Conservation (phyloP, 352 stramenopile genomes). For the Phytophthora pseudosyringae region DNA sequence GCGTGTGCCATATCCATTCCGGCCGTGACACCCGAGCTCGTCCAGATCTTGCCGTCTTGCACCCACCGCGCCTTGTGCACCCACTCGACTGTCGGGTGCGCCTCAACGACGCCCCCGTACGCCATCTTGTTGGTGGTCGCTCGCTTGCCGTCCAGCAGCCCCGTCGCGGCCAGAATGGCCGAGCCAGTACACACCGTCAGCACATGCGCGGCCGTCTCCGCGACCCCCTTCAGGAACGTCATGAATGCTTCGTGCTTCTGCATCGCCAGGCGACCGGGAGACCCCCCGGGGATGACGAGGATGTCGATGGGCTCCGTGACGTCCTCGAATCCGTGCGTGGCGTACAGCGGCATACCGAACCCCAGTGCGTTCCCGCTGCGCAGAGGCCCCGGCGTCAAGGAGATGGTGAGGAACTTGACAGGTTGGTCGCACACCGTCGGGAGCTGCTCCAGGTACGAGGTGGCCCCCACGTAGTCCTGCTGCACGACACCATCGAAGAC, state of each 20-base stretch:
- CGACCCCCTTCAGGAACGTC: conserved; percentile 40
- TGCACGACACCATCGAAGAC: conserved; percentile 65
- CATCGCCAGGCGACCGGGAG: conserved; percentile 33
- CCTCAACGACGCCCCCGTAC: conserved; percentile 42
- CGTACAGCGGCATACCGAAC: conserved; percentile 48
- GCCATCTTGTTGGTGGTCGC: conserved; percentile 76
- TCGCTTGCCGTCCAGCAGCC: conserved; percentile 47
- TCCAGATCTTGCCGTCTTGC: conserved; percentile 62
- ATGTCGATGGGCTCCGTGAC: conserved; percentile 47
- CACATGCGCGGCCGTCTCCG: conserved; percentile 43
- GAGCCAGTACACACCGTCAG: conserved; percentile 67
- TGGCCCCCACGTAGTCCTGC: conserved; percentile 67
- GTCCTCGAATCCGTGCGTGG: conserved; percentile 38
- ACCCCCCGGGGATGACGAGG: conserved; percentile 50
- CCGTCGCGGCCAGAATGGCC: conserved; percentile 48
- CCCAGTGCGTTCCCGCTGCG: conserved; percentile 36
- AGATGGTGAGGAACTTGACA: conserved; percentile 63
- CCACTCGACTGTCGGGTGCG: conserved; percentile 52
- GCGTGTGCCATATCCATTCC: conserved; percentile 70
- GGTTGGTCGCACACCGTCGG: conserved; percentile 44
- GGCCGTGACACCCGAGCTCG: conserved; percentile 64
- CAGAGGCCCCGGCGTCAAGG: conserved; percentile 40
- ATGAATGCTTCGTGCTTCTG: conserved; percentile 48
- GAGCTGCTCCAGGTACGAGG: conserved; percentile 66
- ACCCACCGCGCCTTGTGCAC: conserved; percentile 67